phyloP scores from a whole-genome alignment of 208 protist genomes.

The Kentomonas sorsogonicus region DNA sequence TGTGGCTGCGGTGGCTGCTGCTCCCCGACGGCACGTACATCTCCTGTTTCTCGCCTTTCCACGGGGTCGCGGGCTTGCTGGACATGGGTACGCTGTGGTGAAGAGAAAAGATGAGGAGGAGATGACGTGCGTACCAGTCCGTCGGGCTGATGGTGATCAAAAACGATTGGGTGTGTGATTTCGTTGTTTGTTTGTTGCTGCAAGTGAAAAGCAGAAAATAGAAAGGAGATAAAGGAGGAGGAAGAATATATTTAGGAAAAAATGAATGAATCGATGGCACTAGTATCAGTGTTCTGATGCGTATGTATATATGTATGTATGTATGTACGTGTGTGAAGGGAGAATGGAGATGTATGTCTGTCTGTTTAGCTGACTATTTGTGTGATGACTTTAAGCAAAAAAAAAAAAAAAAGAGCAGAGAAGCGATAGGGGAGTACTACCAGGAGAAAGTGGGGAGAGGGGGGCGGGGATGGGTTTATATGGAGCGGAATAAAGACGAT shows the following conservation, averaged over 20 bases:
- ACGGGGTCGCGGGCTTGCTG: neutral
- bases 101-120: too few relatives aligned
- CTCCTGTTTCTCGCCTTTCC: neutral
- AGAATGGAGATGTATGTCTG: constrained; percentile 4
- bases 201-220: constrained; percentile 10
- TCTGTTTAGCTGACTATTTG: constrained; percentile 1
- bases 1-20: neutral
- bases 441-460: too few relatives aligned
- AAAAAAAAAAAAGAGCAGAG: neutral
- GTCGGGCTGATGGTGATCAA: neutral
- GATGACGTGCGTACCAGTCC: too few relatives aligned
- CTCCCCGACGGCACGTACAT: neutral
- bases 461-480: too few relatives aligned
- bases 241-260: neutral
- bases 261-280: neutral
- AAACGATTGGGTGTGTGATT: neutral
- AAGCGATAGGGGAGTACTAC: neutral
- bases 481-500: too few relatives aligned
- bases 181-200: neutral
- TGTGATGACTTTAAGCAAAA: neutral
- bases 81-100: too few relatives aligned
- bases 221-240: constrained; percentile 1
- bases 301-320: neutral
- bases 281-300: neutral
- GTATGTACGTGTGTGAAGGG: neutral